phyloP scores from a whole-genome alignment of 2,329 filamentous ascomycete genomes.

The Penicillium expansum region DNA sequence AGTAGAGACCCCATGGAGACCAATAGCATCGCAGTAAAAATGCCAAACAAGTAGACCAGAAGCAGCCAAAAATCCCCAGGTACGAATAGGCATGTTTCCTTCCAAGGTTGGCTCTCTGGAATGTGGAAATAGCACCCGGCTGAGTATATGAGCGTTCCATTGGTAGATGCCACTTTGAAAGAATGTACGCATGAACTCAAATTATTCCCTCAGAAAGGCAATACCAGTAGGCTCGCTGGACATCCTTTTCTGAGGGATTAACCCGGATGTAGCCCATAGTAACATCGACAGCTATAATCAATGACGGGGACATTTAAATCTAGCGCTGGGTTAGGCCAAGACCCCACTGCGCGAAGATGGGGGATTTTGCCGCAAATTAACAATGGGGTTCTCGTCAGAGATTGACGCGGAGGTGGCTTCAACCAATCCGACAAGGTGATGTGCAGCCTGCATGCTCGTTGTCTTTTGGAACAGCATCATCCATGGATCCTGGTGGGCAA shows the following conservation, averaged over 20 bases:
- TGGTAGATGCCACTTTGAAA: background rate
- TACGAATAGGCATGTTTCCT: background rate
- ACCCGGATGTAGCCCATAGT: background rate
- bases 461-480: conserved; percentile 9
- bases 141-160: background rate
- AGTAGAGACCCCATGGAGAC: background rate
- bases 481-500: conserved; percentile 9
- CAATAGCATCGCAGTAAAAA: background rate
- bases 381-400: background rate
- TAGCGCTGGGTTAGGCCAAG: background rate
- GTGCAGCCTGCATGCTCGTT: background rate
- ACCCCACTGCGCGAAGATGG: background rate
- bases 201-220: background rate
- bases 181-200: conserved; percentile 2
- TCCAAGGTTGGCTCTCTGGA: background rate
- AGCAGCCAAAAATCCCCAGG: background rate
- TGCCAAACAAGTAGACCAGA: background rate
- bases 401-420: background rate
- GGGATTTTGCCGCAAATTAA: background rate
- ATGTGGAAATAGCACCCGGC: conserved; percentile 1
- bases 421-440: background rate
- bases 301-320: conserved; percentile 13
- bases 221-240: background rate
- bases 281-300: conserved; percentile 2
- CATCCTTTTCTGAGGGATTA: background rate